Base-by-base conservation (phyloP, 2,329 filamentous ascomycete genomes). In the Calonectria ilicicola region DNA sequence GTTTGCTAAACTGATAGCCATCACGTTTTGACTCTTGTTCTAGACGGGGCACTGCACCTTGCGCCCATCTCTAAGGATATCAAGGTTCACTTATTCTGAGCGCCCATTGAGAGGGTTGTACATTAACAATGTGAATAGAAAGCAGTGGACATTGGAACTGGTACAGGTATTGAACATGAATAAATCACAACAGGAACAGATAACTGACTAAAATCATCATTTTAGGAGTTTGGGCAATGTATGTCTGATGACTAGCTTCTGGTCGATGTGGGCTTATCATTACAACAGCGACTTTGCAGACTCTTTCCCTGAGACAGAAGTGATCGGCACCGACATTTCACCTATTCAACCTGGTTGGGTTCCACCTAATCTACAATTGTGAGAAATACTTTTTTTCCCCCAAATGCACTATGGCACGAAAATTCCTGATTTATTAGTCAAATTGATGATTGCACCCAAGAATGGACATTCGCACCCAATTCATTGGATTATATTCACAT, bases 391-490 rank as follows among this genome's bases (percentile, higher is more conserved):
- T 6, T 15, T 15, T 15, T 0, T 46, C 14, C 2, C 42, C 14
- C 2, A 21, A 49, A 26, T 35, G 5, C 1, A 5, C 8, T 32
- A 10, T 12, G 1, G 40, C 3, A 9, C 58, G 60, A 0, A 2
- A 19, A 66, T 19, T 14, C 5, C 26, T 14, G 0, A 0, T 3
- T 5, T 21, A 5, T 19, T 5, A 76, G 74, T 21, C 72, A 76
- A 53, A 76, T 77, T 0, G 75, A 76, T 8, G 75, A 77, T 35
- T 77, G 73, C 4, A 76, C 75, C 3, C 75, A 74, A 44, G 71
- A 75, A 44, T 77, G 75, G 75, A 77, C 75, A 4, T 77, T 75
- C 32, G 64, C 44, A 0, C 60, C 66, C 0, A 67, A 75, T 12
- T 77, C 71, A 1, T 67, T 72, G 29, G 65, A 77, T 5, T 77